Base-by-base conservation (phyloP, 2,329 filamentous ascomycete species). In the Phialophora expanda region DNA sequence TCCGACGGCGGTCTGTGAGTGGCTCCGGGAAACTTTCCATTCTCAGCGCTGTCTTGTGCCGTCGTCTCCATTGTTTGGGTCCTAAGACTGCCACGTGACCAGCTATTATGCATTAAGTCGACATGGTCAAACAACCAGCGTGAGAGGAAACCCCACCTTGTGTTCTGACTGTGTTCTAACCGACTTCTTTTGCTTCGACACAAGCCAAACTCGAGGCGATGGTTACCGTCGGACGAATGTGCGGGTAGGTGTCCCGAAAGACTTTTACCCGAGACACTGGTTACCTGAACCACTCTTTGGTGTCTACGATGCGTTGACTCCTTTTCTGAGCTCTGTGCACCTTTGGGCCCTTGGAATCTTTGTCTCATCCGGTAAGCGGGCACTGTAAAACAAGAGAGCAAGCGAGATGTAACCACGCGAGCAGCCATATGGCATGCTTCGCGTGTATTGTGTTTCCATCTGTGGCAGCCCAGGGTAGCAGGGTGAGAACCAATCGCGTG, bases 401-500 rank as follows among this genome's bases (percentile, higher is more conserved):
- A 54, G 59, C 51, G 59, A 62, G 59, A 30, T 41, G 59, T 62
- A 20, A 56, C 59, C 59, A 62, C 24, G 51, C 59, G 59, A 55
- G 34, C 50, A 48, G 50, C 51, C 32, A 56, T 30, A 14, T 56
- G 56, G 56, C 56, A 59, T 59, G 20, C 24, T n/a, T 59, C 17
- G 56, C 56, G 22, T 34, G n/a, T 12, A 34, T 20, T 17, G 53
- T 55, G 53, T 55, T 55, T 55, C 53, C 53, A 55, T 55, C 28
- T 20, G 48, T 64, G 41, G 44, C 64, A 58, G 48, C 48, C 59
- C 61, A 57, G 58, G 64, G 65, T 64, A 64, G 58, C 44, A 65
- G 56, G 56, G n/a, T 69, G 67, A 69, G 67, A 60, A 66, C 67
- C 67, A 69, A 67, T 69, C 48, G 53, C 44, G 14, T 64, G 41